Evolutionary conservation across 1,284 basidiomycete species (phyloP), one percentile per base, ranked within the genome.

Genomic region (Ceratobasidium sp.): DNA sequence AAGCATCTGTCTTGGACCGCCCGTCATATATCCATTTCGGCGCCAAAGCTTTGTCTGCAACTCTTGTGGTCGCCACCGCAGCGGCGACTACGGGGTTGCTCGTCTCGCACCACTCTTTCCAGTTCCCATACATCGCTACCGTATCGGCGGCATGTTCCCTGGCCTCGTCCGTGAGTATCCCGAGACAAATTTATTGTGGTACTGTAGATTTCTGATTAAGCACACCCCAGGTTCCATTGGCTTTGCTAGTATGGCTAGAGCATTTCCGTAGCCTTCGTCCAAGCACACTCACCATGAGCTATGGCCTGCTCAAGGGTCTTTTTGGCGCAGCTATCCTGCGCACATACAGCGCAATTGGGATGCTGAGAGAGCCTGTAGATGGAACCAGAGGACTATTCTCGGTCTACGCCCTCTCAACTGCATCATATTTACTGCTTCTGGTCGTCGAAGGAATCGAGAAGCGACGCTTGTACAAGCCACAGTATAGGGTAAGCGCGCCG

Each of bases 301-400:
- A 67, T 37, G 46, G 65, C 29, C 19, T 67, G 19, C 46, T 51
- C 65, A 67, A 67, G 34, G 65, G 65, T 5, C n/a, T 67, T 13
- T 67, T 67, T n/a, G 65, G 65, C 2, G 65, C 65, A 15, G 49
- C 44, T 37, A 67, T 67, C 49, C 32, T 67, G 13, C 44, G 65
- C 7, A 67, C 65, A 9, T 67, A 67, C 49, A 51, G 44, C 22
- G 65, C 49, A 11, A 19, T 67, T 4, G 65, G 65, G 22, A 67
- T 67, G 65, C 46, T 34, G 32, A 29, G 65, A 52, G 46, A 52
- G 15, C 8, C 32, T 25, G 7, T 29, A 17, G 49, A 9, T n/a
- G 65, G 65, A 52, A 22, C 46, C 1, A 67, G 34, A 37, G 32
- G 17, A 11, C 44, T 52, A 13, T 67, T 67, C 29, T 22, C 44